Percentiles rank a stretch among this genome's conserved stretches.
Evolutionary conservation across 1,284 basidiomycete genomes (phyloP).

Genomic region (Ceratobasidium theobromae): DNA sequence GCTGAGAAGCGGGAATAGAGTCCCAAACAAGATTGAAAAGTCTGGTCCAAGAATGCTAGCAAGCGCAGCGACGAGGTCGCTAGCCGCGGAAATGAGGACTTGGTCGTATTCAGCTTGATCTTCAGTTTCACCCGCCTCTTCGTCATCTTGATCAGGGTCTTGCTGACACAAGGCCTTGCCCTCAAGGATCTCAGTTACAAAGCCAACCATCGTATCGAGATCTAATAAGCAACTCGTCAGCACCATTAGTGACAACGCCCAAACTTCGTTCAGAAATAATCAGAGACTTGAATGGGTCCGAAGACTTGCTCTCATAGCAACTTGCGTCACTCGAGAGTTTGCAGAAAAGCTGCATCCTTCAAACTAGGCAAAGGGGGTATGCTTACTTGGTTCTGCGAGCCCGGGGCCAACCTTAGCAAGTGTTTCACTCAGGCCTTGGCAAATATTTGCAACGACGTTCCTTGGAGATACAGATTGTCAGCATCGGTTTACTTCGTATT

Average conservation of each 20-base stretch:
- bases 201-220: conserved; percentile 75
- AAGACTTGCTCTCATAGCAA: conserved; percentile 23
- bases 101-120: conserved; percentile 95
- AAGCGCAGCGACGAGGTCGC: conserved; percentile 90
- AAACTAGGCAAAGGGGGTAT: not conserved
- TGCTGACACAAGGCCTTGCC: conserved; percentile 95
- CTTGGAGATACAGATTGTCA: conserved; percentile 48
- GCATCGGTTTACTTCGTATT: conserved; percentile 18
- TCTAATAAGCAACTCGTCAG: no score
- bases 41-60: conserved; percentile 83
- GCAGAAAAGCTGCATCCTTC: conserved; percentile 7
- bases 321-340: conserved; percentile 14
- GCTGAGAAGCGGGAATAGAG: conserved; percentile 86
- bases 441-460: conserved; percentile 83
- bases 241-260: conserved; percentile 34
- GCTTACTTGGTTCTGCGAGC: conserved; percentile 64
- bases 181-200: conserved; percentile 82
- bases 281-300: conserved; percentile 32
- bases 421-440: conserved; percentile 85
- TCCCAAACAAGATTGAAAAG: conserved; percentile 81
- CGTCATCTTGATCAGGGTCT: conserved; percentile 92
- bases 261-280: not conserved
- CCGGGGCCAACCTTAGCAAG: conserved; percentile 89
- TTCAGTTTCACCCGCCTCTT: conserved; percentile 70
- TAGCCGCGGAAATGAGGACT: conserved; percentile 90